Evolutionary conservation across 169 alveolate genomes (phyloP), one percentile per base, ranked within the genome.

Genomic region (Cryptosporidium canis): DNA sequence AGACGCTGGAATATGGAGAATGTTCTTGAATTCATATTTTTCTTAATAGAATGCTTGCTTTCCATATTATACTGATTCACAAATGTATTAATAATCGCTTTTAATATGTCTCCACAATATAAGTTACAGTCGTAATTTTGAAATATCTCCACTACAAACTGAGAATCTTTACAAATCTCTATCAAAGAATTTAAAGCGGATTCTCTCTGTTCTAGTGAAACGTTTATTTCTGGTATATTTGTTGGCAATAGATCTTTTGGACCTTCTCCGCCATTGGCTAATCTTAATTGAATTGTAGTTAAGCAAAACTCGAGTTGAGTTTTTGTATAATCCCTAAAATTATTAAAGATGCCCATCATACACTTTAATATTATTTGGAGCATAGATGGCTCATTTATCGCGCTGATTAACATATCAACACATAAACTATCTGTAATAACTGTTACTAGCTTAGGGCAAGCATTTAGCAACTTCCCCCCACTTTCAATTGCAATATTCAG

Each of bases 401-500:
- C 18, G 18, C 18, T n/a, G 1, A 77, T 44, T 35, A 77, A 24
- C 33, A 77, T 24, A 31, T 77, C 39, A n/a, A 55, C 63, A 33
- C 77, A 77, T 41, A 77, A 8, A 29, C 58, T 43, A 44, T 68
- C 8, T 4, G 41, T 65, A 53, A 77, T 77, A 39, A 53, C 18
- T 21, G 21, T 35, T 31, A 39, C 18, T 56, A 77, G 45, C 12
- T 58, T 41, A 8, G 70, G 70, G 48, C n/a, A 77, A 8, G 12
- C 9, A 16, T 24, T 31, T 1, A 77, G 39, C 35, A 9, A 37
- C 41, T 41, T 63, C 8, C 87, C 87, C 24, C 87, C 87, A 43
- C 77, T 77, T 63, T 77, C 87, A 58, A 77, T 55, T 9, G 87
- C 87, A 14, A 41, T 41, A 58, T 77, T 77, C 45, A 77, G 21